Base-by-base conservation (phyloP, 257 asterid species). In the Coffea canephora region DNA sequence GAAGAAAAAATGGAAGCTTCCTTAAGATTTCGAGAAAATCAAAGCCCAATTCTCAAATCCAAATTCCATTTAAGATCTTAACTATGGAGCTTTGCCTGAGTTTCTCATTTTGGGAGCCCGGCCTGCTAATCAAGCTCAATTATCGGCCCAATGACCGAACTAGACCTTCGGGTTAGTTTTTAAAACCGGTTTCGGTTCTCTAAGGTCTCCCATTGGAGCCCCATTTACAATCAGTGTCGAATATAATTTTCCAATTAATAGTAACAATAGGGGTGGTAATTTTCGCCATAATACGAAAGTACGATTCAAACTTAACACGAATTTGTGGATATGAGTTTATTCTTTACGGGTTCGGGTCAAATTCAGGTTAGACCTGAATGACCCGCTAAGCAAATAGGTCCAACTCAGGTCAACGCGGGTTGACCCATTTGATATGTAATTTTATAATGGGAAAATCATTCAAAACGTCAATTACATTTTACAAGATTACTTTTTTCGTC, bases 21-120 rank as follows among this genome's bases (percentile, higher is more conserved):
- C 54, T 2, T 78, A 19, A 69, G 55, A 69, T 36, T 78, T 54
- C 57, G 36, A n/a, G 81, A 78, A 78, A 78, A 77, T 77, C 68
- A 77, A 77, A 27, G 21, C 43, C 81, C 81, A 52, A 50, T 68
- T 34, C 1, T 77, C 27, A 68, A 68, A 69, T 49, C 62, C 70
- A 78, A 78, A 78, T 78, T 36, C 81, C 81, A 78, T 1, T 67
- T 12, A 77, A 77, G 4, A 34, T 66, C 8, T 69, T 78, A 21
- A 39, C 41, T 69, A 52, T 0, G 52, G 75, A 52, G 41, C 52
- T 68, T 39, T 23, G 75, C 72, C 25, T 77, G 39, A 77, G 75
- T 52, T 39, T 68, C 57, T 31, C 81, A 65, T 68, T 69, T 31
- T 78, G 52, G 18, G 68, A 36, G 39, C 52, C 39, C 18, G 69